A percentile compares a stretch with the other conserved stretches of the same genome.
phyloP scores from a whole-genome alignment of 2,329 filamentous ascomycete species.

The Cordyceps farinosa region DNA sequence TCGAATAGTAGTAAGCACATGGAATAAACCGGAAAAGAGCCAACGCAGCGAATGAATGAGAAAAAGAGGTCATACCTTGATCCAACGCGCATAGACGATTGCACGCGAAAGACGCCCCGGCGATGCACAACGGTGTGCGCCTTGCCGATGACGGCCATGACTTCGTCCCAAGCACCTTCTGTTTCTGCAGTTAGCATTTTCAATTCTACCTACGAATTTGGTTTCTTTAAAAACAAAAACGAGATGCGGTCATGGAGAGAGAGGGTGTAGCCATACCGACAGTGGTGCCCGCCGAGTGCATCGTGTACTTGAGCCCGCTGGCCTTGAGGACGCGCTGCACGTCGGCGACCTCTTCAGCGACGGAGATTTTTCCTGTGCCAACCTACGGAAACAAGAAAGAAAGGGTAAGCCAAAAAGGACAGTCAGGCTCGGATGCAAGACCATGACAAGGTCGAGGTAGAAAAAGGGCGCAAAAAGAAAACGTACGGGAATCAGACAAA shows the following conservation, averaged over 20 bases:
- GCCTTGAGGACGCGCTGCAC: slow-evolving; percentile 81
- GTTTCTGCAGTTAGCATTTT: neutral
- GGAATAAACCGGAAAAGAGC: neutral
- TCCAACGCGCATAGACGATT: slow-evolving; percentile 84
- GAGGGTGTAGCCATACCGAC: slow-evolving; percentile 60
- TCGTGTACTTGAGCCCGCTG: slow-evolving; percentile 76
- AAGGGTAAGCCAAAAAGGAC: neutral
- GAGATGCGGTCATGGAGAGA: neutral
- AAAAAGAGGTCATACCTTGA: slow-evolving; percentile 53
- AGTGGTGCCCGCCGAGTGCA: slow-evolving; percentile 94
- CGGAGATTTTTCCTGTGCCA: slow-evolving; percentile 72
- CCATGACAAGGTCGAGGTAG: neutral
- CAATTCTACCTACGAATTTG: no score
- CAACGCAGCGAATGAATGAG: neutral
- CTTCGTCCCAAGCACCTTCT: slow-evolving; percentile 91
- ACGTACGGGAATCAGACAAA: slow-evolving; percentile 80
- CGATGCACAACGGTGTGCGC: slow-evolving; percentile 75
- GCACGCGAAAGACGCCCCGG: slow-evolving; percentile 75
- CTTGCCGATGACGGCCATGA: slow-evolving; percentile 82
- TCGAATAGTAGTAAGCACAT: neutral
- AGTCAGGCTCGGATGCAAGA: neutral
- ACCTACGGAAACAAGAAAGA: slow-evolving; percentile 48
- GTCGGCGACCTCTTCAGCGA: slow-evolving; percentile 79
- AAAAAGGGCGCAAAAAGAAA: slow-evolving; percentile 26
- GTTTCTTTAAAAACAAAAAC: neutral